Evolutionary conservation across 305 asterid genomes (phyloP), one percentile per base, ranked within the genome.

Genomic region (Solanum chacoense): DNA sequence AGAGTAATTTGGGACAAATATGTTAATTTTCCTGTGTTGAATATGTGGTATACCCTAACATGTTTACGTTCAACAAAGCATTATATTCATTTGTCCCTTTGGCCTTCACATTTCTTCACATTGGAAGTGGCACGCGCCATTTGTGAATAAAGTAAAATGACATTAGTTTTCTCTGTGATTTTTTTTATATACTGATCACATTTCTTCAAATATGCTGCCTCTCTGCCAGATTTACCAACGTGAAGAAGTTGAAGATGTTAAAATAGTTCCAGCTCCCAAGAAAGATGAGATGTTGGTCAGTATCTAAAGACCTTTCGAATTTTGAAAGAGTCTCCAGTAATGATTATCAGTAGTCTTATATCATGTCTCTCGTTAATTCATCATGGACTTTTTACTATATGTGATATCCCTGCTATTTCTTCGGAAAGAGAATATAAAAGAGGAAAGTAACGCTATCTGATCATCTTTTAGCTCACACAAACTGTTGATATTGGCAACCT

Each of bases 231-330:
- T 95, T 80, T 96, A 97, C 93, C 92, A 95, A 91, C 98, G 97
- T 73, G 91, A 92, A 92, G 98, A 96, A 92, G 95, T 88, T 72
- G 98, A 94, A 92, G 95, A 92, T 93, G 96, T 94, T 87, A 94
- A 95, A 93, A 93, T 93, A 87, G 96, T 93, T 81, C 71, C 93
- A 63, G 93, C 94, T 91, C 90, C 93, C 8, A 95, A 93, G 85
- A 95, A 95, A 90, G 94, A 76, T 89, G 88, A 50, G 91, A 92
- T 93, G 90, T 71, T 97, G 99, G 99, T 95, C 73, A 20, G 97
- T 93, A 34, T 71, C 65, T 84, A 91, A 85, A 89, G 84, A 63
- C 90, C 88, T 87, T 89, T 34, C 31, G 22, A 50, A 22, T 22
- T 55, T 31, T 84, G 20, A 22, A 55, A 55, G 3, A 84, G 29